Evolutionary conservation across 768 basidiomycete species (phyloP).

Genomic region (Leccinellum albellum): DNA sequence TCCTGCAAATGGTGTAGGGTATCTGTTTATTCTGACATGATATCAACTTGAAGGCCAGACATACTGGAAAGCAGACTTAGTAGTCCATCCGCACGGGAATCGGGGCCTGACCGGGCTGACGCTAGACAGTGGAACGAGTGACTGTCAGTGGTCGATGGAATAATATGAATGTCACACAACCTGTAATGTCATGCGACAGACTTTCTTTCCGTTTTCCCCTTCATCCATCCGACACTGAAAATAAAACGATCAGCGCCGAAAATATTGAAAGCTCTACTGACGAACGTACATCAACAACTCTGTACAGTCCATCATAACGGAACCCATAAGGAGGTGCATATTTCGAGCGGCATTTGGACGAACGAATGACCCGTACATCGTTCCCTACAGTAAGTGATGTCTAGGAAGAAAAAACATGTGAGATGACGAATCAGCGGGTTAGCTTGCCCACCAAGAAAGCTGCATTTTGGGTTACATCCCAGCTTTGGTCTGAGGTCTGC

Average conservation of each 20-base stretch:
- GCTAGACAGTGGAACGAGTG: slow-evolving; percentile 12
- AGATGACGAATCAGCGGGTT: not conserved
- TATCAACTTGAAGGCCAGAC: not conserved
- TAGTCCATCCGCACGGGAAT: slow-evolving; percentile 9
- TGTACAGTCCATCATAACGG: slow-evolving; percentile 33
- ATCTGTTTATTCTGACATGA: not conserved
- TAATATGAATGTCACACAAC: not conserved
- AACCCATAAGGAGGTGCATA: slow-evolving; percentile 25
- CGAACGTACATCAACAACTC: slow-evolving; percentile 15
- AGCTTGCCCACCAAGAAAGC: slow-evolving; percentile 16
- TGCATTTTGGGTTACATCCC: slow-evolving; percentile 8
- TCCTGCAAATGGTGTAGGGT: not conserved
- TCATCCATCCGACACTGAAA: slow-evolving; percentile 20
- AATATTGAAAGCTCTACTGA: not conserved
- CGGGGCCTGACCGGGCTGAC: slow-evolving; percentile 23
- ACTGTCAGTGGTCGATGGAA: not conserved
- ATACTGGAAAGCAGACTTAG: not conserved
- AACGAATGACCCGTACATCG: slow-evolving; percentile 26
- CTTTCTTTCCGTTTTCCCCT: slow-evolving; percentile 3
- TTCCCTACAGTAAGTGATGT: slow-evolving; percentile 7
- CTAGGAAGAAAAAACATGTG: slow-evolving; percentile 7
- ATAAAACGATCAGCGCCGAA: not conserved
- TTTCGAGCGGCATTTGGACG: slow-evolving; percentile 14
- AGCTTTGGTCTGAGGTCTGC: slow-evolving; percentile 20
- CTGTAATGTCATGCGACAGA: slow-evolving; percentile 29